Evolutionary conservation across 164 flowering plant species (phyloP), one percentile per base, ranked within the genome.

Genomic region (Echeveria elegans): DNA sequence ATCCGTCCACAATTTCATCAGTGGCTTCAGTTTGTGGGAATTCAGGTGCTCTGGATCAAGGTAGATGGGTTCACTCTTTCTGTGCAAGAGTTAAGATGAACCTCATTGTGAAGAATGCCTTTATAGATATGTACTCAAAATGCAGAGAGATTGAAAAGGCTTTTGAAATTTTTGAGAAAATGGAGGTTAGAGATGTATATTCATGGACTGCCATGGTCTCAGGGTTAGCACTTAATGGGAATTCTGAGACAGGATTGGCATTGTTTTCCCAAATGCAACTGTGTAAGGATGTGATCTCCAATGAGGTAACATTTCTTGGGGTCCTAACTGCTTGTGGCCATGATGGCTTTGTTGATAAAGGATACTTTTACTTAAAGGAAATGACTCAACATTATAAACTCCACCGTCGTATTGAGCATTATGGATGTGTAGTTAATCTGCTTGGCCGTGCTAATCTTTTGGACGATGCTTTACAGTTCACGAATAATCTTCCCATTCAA

Each of bases 361-460:
- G 40, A 24, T 63, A 34, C 28, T 19, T n/a, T 19, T 63, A 63
- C 45, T 36, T 63, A 3, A 24, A 19, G 36, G 65, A 63, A 38
- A 63, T 63, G 65, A 34, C 65, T 63, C 65, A 38, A 16, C 24
- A 15, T n/a, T 63, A 63, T 63, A 1, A 34, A 16, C 65, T 63
- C 28, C 43, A 21, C 43, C 65, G 43, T 23, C 65, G 40, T 63
- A 63, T 63, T 63, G 65, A 18, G 43, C 65, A 63, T 14, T 63
- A 63, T 19, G 65, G 65, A 63, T 63, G 65, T 38, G 16, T 63
- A 10, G 65, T 63, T 5, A 45, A 63, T 63, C 26, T 63, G 24
- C 65, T 63, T 38, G 65, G 65, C 24, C 65, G 65, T 63, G 65
- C 65, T 10, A 63, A 63, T 38, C 65, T 63, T 18, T 63, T 63